These are phyloP conservation scores for Mycena rebaudengoi DNA, from an alignment of 768 basidiomycete genomes.

Conservation along the genomic window DNA sequence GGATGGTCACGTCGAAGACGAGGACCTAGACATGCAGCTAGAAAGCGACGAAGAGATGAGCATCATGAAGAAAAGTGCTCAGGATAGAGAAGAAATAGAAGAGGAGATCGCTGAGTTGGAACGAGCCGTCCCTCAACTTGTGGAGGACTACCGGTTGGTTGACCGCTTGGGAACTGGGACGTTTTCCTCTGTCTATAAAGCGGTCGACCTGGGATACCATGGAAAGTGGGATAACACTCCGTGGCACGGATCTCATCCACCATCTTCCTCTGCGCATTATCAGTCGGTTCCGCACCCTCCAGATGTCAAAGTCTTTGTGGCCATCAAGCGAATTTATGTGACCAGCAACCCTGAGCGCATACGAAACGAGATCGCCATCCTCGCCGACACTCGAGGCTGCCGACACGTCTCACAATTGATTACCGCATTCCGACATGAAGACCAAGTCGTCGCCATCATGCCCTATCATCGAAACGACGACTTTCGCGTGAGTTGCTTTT, in stretches of 20 bases:
- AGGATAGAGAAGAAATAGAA: slow-evolving; percentile 79
- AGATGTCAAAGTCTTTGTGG: slow-evolving; percentile 78
- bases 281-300: slow-evolving; percentile 56
- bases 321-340: slow-evolving; percentile 96
- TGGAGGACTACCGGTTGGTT: slow-evolving; percentile 75
- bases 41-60: slow-evolving; percentile 72
- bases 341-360: slow-evolving; percentile 95
- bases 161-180: slow-evolving; percentile 97
- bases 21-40: slow-evolving; percentile 36
- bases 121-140: slow-evolving; percentile 70
- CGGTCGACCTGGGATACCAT: slow-evolving; percentile 80
- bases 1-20: slow-evolving; percentile 43
- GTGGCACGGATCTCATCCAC: slow-evolving; percentile 76
- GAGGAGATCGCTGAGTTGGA: slow-evolving; percentile 81
- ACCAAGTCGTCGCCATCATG: slow-evolving; percentile 95
- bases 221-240: slow-evolving; percentile 78
- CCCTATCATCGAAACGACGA: slow-evolving; percentile 94
- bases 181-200: slow-evolving; percentile 99
- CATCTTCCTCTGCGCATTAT: slow-evolving; percentile 69
- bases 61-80: slow-evolving; percentile 60
- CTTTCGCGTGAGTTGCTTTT: slow-evolving; percentile 75
- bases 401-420: slow-evolving; percentile 93
- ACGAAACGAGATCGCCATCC: slow-evolving; percentile 89
- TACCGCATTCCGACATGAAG: slow-evolving; percentile 88
- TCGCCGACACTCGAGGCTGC: slow-evolving; percentile 86